A percentile compares a stretch with the other conserved stretches of the same genome.
These are phyloP conservation scores for Cryptosporidium ubiquitum DNA, from an alignment of 169 alveolate genomes.

Conservation along the genomic window DNA sequence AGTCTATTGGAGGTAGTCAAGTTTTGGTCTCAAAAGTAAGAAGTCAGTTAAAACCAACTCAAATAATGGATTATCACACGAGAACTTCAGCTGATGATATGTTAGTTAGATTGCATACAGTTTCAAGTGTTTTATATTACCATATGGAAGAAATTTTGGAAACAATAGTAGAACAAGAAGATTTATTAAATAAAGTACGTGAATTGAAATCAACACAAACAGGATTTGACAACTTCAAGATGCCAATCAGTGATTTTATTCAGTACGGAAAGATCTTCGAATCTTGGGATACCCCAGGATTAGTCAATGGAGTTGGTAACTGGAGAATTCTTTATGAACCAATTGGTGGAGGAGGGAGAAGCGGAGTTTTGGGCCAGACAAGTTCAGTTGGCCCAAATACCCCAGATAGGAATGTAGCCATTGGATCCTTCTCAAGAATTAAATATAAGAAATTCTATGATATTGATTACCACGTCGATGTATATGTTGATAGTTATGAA, in stretches of 20 bases:
- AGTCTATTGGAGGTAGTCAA: conserved; percentile 67
- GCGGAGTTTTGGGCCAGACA: conserved; percentile 74
- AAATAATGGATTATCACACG: conserved; percentile 71
- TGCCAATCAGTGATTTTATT: conserved; percentile 70
- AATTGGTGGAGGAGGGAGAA: conserved; percentile 73
- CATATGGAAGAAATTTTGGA: conserved; percentile 63
- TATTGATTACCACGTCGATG: conserved; percentile 78
- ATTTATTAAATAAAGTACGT: conserved; percentile 36
- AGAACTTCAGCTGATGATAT: conserved; percentile 63
- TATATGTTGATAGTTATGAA: conserved; percentile 78
- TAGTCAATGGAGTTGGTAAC: conserved; percentile 65
- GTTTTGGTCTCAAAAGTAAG: conserved; percentile 61
- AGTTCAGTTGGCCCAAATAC: conserved; percentile 64
- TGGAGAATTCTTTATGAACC: conserved; percentile 74
- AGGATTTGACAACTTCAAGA: conserved; percentile 67
- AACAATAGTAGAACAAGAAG: conserved; percentile 66
- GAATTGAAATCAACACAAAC: conserved; percentile 69
- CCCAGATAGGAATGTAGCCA: conserved; percentile 57
- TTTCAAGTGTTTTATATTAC: conserved; percentile 50
- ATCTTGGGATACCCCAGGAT: conserved; percentile 73
- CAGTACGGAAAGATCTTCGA: conserved; percentile 63
- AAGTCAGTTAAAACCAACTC: conserved; percentile 67
- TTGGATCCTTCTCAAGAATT: conserved; percentile 80
- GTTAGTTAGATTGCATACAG: conserved; percentile 38
- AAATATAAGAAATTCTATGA: conserved; percentile 81